These are phyloP conservation scores for Fusarium devonianum DNA, from an alignment of 2,329 filamentous ascomycete species.

Conservation along the genomic window DNA sequence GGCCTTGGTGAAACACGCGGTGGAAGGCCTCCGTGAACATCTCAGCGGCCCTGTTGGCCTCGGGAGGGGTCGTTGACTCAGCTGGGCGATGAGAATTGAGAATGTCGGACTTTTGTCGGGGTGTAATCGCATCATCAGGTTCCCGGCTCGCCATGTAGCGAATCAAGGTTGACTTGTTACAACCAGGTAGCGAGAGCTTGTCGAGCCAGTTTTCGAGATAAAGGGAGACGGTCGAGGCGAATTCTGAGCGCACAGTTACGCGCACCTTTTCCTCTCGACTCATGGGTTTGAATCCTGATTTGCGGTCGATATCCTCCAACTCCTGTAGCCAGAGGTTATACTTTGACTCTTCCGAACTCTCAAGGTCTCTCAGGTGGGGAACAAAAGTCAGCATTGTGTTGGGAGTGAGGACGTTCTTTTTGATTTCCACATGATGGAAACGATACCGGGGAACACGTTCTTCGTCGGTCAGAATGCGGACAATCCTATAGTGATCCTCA, in stretches of 20 bases:
- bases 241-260: slow-evolving; percentile 59
- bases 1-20: slow-evolving; percentile 55
- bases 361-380: slow-evolving; percentile 64
- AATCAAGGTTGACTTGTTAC: slow-evolving; percentile 60
- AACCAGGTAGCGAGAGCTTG: slow-evolving; percentile 57
- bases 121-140: slow-evolving; percentile 57
- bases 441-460: slow-evolving; percentile 64
- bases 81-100: slow-evolving; percentile 57
- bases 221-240: slow-evolving; percentile 58
- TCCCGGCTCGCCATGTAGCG: slow-evolving; percentile 60
- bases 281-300: slow-evolving; percentile 63
- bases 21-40: slow-evolving; percentile 66
- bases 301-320: slow-evolving; percentile 63
- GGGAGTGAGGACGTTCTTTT: slow-evolving; percentile 65
- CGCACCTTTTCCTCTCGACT: slow-evolving; percentile 59
- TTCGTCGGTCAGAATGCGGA: slow-evolving; percentile 58
- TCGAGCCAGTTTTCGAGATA: slow-evolving; percentile 64
- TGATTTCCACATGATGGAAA: slow-evolving; percentile 67
- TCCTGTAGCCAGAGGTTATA: slow-evolving; percentile 66
- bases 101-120: slow-evolving; percentile 61
- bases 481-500: slow-evolving; percentile 51
- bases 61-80: slow-evolving; percentile 48
- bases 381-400: slow-evolving; percentile 68
- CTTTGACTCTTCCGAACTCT: slow-evolving; percentile 62
- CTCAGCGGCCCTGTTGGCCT: slow-evolving; percentile 52